These are phyloP conservation scores for Arachis hypogaea DNA, from an alignment of 306 rosid genomes.

Conservation along the genomic window DNA sequence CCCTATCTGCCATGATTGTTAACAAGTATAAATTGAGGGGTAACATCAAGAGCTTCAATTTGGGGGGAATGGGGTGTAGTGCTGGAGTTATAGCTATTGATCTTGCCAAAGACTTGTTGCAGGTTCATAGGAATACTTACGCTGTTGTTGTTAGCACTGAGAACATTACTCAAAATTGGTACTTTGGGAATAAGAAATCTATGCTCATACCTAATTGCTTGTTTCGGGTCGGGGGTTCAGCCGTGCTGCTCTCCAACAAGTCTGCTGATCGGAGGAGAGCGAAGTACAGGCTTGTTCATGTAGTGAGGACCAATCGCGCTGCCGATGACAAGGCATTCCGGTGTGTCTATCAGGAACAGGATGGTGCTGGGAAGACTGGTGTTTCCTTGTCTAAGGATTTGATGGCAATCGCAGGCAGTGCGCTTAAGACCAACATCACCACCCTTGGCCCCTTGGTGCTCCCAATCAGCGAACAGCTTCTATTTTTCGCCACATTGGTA, in stretches of 20 bases:
- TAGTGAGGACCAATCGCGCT: constrained; percentile 73
- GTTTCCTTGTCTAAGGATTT: constrained; percentile 77
- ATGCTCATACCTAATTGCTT: constrained; percentile 80
- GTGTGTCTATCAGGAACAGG: constrained; percentile 78
- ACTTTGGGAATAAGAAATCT: constrained; percentile 75
- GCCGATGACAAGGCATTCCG: constrained; percentile 75
- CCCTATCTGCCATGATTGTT: constrained; percentile 75
- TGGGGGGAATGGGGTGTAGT: constrained; percentile 88
- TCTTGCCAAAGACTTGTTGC: constrained; percentile 71
- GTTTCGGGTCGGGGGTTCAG: constrained; percentile 69
- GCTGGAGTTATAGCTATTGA: constrained; percentile 81
- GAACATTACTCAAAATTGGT: constrained; percentile 79
- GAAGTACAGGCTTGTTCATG: constrained; percentile 67
- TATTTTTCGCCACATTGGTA: constrained; percentile 59
- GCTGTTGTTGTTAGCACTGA: constrained; percentile 80
- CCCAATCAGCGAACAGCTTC: constrained; percentile 81
- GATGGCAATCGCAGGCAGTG: constrained; percentile 82
- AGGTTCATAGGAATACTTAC: constrained; percentile 65
- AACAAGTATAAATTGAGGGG: constrained; percentile 74
- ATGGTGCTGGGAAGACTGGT: constrained; percentile 69
- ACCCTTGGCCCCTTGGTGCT: constrained; percentile 79
- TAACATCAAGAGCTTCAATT: constrained; percentile 68
- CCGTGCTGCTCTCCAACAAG: constrained; percentile 63
- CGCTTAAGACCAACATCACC: constrained; percentile 73
- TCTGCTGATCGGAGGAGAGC: constrained; percentile 55